Conservation (phyloP, 2,329 filamentous ascomycete species). For the Pseudogymnoascus sp. region DNA sequence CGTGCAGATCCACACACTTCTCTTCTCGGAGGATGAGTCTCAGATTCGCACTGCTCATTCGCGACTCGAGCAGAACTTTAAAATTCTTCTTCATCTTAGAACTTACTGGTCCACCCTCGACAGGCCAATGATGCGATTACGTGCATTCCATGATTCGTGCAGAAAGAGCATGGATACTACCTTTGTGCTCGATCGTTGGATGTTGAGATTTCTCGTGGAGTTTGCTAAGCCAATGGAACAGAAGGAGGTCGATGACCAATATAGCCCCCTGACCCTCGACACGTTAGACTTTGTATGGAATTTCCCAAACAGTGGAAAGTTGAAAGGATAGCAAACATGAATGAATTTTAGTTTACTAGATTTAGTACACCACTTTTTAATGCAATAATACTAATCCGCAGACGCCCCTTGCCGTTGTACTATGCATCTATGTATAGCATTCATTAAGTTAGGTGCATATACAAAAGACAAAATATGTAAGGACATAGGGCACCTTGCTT, state of each 20-base stretch:
- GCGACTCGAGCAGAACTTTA: constrained; percentile 37
- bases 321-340: neutral
- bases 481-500: too few relatives aligned
- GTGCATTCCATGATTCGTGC: constrained; percentile 36
- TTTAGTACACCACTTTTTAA: neutral
- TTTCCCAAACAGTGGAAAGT: neutral
- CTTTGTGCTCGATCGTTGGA: constrained; percentile 35
- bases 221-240: constrained; percentile 27
- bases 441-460: neutral
- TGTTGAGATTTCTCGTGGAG: constrained; percentile 32
- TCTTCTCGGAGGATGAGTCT: constrained; percentile 32
- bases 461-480: neutral
- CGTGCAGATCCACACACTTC: constrained; percentile 38
- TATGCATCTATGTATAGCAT: neutral
- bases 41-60: constrained; percentile 30
- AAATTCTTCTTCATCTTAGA: constrained; percentile 34
- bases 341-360: neutral
- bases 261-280: neutral
- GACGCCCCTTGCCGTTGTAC: neutral
- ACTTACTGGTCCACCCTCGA: constrained; percentile 35
- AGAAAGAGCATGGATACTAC: constrained; percentile 29
- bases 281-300: neutral
- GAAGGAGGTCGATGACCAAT: constrained; percentile 11
- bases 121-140: constrained; percentile 31
- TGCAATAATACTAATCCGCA: neutral